Conservation (phyloP, 108 stramenopile species). For the Cyclotella choctawhatcheeana region DNA sequence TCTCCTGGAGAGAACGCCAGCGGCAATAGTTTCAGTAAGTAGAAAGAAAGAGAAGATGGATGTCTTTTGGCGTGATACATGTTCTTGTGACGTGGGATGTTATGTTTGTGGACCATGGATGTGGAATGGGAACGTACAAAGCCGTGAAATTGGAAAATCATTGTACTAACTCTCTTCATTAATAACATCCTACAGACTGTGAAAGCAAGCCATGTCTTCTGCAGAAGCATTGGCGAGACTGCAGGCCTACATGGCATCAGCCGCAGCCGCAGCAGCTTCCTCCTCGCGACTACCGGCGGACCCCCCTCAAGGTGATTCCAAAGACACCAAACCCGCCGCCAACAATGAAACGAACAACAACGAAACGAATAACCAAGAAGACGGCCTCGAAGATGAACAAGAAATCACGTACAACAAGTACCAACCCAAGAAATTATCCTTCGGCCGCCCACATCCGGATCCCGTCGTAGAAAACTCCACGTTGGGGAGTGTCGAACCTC, state of each 20-base stretch:
- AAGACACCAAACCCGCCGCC: slow-evolving; percentile 3
- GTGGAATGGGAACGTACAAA: neutral
- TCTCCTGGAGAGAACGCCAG: neutral
- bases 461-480: slow-evolving; percentile 47
- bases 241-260: too few relatives aligned
- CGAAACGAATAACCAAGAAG: slow-evolving; percentile 27
- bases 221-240: neutral
- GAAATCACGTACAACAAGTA: slow-evolving; percentile 35
- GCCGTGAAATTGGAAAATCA: neutral
- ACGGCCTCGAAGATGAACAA: slow-evolving; percentile 26
- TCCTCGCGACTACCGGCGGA: neutral
- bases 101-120: neutral
- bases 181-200: too few relatives aligned
- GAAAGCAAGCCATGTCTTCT: too few relatives aligned
- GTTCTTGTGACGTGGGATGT: neutral
- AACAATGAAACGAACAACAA: slow-evolving; percentile 2
- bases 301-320: too few relatives aligned
- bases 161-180: neutral
- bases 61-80: neutral
- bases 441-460: slow-evolving; percentile 35
- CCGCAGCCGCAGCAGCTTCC: neutral
- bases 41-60: neutral
- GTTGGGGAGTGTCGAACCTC: slow-evolving; percentile 31
- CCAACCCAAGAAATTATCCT: slow-evolving; percentile 29
- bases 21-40: neutral